Conservation (phyloP, 495 filamentous ascomycete species). For the Daldinia concentrica region DNA sequence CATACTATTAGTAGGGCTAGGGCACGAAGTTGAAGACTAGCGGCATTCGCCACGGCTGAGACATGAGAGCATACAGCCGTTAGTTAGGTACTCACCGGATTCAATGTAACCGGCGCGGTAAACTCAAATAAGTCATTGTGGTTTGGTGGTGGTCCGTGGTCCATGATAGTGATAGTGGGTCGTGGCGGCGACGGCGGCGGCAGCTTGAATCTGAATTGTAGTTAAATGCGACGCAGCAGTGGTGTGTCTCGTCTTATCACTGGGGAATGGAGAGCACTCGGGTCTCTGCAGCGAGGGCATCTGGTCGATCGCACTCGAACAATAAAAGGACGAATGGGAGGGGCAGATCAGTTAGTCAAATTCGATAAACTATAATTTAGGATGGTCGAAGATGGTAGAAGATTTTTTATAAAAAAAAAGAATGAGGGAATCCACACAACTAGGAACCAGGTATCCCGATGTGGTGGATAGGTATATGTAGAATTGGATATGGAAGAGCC, state of each 20-base stretch:
- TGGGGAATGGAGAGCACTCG: constrained; percentile 24
- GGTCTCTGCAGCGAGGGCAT: constrained; percentile 34
- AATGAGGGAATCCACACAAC: not conserved
- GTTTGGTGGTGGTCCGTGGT: constrained; percentile 47
- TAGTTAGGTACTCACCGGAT: constrained; percentile 43
- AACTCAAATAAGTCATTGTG: constrained; percentile 49
- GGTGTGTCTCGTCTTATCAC: constrained; percentile 4
- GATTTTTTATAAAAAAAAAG: not conserved
- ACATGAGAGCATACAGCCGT: constrained; percentile 13
- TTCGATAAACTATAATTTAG: not conserved
- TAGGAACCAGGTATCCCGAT: not conserved
- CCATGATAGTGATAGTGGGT: constrained; percentile 48
- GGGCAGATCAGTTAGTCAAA: not conserved
- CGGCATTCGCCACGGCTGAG: constrained; percentile 6
- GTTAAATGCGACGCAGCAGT: constrained; percentile 31
- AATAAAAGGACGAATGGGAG: not conserved
- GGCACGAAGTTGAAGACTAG: not conserved
- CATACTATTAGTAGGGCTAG: constrained; percentile 30
- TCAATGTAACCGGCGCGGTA: constrained; percentile 36
- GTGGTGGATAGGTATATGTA: constrained; percentile 12
- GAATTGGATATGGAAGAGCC: not conserved
- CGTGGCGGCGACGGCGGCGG: constrained; percentile 26
- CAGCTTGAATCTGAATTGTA: constrained; percentile 29
- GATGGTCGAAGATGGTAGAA: constrained; percentile 1
- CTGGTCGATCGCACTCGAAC: constrained; percentile 27